Base-by-base conservation (phyloP, 495 filamentous ascomycete genomes). In the Amniculicola lignicola region DNA sequence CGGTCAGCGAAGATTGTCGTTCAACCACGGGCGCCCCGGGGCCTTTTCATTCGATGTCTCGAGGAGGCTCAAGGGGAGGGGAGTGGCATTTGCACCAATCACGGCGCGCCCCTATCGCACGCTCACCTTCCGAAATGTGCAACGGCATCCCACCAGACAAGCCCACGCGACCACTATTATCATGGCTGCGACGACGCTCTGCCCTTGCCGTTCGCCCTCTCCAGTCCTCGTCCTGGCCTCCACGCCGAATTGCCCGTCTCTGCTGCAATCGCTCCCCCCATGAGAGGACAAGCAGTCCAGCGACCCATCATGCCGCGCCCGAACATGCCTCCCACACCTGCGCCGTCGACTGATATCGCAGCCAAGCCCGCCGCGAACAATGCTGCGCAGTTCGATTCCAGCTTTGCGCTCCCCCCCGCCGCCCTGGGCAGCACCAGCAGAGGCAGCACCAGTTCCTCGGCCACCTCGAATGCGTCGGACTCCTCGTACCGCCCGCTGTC, bases 341-440 rank as follows among this genome's bases (percentile, higher is more conserved):
- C 83, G 45, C 87, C 89, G 45, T 94, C 89, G 11, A 84, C 84
- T 33, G 90, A 94, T 64, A 84, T 96, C 63, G 78, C 79, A 27
- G 83, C 85, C 59, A 87, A 93, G 69, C n/a, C n/a, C n/a, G 85
- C 91, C 58, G 79, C 84, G 56, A 73, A 78, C 28, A 69, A 65
- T 31, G 67, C 75, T 24, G 72, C 77, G 25, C 72, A 72, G 14
- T 62, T 79, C 45, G 84, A 88, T 60, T 68, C 74, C 18, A 74
- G 80, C 11, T 95, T 96, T 64, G 79, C 85, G 52, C 74, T 97
- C 23, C 92, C 90, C 22, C 92, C 92, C 5, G 89, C 92, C 10
- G 91, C 92, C 21, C 75, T 90, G 36, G 69, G 74, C 23, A 67
- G 71, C 15, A 38, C 18, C 33, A 49, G 38, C 22, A 18, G 68